Base-by-base conservation (phyloP, 305 asterid species). In the Fraxinus baroniana region DNA sequence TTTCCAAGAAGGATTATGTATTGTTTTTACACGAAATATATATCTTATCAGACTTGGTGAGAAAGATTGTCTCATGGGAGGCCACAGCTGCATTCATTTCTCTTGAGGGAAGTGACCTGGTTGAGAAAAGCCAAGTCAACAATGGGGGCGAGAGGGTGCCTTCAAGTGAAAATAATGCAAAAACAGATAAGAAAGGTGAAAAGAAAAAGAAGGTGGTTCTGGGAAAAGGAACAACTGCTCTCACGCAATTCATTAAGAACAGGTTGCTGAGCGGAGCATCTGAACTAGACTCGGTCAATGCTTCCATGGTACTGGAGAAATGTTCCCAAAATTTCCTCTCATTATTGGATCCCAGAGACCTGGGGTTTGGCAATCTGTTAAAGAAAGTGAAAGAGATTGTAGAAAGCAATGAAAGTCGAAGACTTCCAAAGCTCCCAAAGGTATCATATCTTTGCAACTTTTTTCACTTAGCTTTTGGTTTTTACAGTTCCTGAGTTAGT, bases 401-500 rank as follows among this genome's bases (percentile, higher is more conserved):
- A 37, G 95, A 93, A 84, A 90, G 91, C 87, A 94, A 94, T 86
- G 97, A 93, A 77, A 93, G 89, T 78, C 85, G 95, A 84, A 93
- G 97, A 85, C 95, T 88, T 81, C 98, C 98, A 35, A 94, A 94
- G 89, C 91, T 93, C 36, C 93, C 98, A 24, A 94, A 94, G 97
- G 98, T 94, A 90, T 64, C 74, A 52, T 37, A 77, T 24, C 76
- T 49, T 70, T 52, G 49, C 35, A 9, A 18, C 74, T 26, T 24
- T 66, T 28, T 66, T 66, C 74, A 28, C 37, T 66, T 62, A 62
- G 15, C 32, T 1, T 24, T 10, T 32, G 22, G 15, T 37, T 46
- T 28, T 62, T 26, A 32, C 12, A 62, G 7, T 60, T 64, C 0
- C 24, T 26, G 33, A 32, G 36, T 66, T 24, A 26, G 74, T 66